These are phyloP conservation scores for Ustilago shanxiensis DNA, from an alignment of 1,284 basidiomycete species.

Conservation along the genomic window DNA sequence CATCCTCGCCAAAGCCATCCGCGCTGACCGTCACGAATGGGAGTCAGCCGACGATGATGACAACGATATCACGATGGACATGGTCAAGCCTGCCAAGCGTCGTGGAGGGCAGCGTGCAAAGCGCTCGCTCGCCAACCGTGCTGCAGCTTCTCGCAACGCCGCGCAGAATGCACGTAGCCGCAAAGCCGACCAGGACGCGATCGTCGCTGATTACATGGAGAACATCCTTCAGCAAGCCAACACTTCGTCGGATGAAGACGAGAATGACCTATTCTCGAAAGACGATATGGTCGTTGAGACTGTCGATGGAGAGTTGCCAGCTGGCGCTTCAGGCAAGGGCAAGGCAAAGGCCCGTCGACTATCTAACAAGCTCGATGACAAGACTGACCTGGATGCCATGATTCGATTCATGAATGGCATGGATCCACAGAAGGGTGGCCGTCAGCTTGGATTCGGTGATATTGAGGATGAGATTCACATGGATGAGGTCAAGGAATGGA, in stretches of 20 bases:
- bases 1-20: slow-evolving; percentile 45
- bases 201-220: slow-evolving; percentile 66
- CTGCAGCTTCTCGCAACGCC: slow-evolving; percentile 24
- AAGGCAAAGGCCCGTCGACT: slow-evolving; percentile 33
- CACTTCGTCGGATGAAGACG: slow-evolving; percentile 21
- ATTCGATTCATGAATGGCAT: slow-evolving; percentile 63
- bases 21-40: slow-evolving; percentile 50
- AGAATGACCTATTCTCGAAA: slow-evolving; percentile 13
- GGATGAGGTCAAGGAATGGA: slow-evolving; percentile 61
- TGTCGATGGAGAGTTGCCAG: slow-evolving; percentile 18
- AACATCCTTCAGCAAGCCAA: slow-evolving; percentile 56
- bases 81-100: slow-evolving; percentile 27
- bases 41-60: slow-evolving; percentile 29
- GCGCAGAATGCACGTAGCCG: slow-evolving; percentile 34
- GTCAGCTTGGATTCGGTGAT: slow-evolving; percentile 59
- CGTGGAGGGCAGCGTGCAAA: slow-evolving; percentile 46
- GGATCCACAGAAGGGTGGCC: slow-evolving; percentile 59
- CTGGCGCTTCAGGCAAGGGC: slow-evolving; percentile 18
- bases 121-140: slow-evolving; percentile 27
- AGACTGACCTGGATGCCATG: slow-evolving; percentile 57
- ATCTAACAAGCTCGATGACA: slow-evolving; percentile 39
- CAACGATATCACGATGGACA: slow-evolving; percentile 14
- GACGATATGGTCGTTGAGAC: slow-evolving; percentile 36
- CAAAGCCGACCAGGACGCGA: slow-evolving; percentile 55
- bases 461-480: slow-evolving; percentile 54